Evolutionary conservation across 1,284 basidiomycete species (phyloP).

Genomic region (Austroboletus novae-zelandiae): DNA sequence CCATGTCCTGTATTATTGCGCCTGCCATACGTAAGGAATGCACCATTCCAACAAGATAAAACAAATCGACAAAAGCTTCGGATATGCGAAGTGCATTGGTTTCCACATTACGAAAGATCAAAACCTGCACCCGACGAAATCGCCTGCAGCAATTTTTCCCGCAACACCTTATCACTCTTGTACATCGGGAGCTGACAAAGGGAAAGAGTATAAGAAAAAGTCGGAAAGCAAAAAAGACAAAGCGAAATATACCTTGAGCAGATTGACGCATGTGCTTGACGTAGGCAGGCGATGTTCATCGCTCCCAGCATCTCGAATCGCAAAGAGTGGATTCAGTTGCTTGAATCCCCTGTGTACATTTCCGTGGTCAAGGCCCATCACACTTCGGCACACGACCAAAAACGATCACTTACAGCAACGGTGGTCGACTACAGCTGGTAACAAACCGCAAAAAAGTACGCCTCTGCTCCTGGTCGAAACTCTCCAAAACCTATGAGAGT

Average conservation of each 20-base stretch:
- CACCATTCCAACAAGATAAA: no score
- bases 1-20: no score
- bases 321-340: constrained; percentile 82
- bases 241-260: constrained; percentile 61
- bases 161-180: constrained; percentile 56
- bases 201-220: not conserved
- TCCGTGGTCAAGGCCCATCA: not conserved
- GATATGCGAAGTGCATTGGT: constrained; percentile 1
- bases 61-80: no score
- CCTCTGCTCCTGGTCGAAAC: constrained; percentile 72
- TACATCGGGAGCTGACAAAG: constrained; percentile 64
- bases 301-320: constrained; percentile 73
- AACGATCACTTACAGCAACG: constrained; percentile 59
- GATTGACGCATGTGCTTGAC: constrained; percentile 82
- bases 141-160: constrained; percentile 82
- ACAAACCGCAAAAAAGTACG: constrained; percentile 80
- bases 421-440: constrained; percentile 88
- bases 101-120: constrained; percentile 65
- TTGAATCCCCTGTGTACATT: constrained; percentile 69
- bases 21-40: no score
- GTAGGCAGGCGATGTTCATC: constrained; percentile 80
- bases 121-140: constrained; percentile 87
- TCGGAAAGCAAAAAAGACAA: not conserved
- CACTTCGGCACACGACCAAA: not conserved
- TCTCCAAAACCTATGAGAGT: constrained; percentile 58